Evolutionary conservation across 768 basidiomycete species (phyloP), one percentile per base, ranked within the genome.

Genomic region (Termitomyces bulborhizus): DNA sequence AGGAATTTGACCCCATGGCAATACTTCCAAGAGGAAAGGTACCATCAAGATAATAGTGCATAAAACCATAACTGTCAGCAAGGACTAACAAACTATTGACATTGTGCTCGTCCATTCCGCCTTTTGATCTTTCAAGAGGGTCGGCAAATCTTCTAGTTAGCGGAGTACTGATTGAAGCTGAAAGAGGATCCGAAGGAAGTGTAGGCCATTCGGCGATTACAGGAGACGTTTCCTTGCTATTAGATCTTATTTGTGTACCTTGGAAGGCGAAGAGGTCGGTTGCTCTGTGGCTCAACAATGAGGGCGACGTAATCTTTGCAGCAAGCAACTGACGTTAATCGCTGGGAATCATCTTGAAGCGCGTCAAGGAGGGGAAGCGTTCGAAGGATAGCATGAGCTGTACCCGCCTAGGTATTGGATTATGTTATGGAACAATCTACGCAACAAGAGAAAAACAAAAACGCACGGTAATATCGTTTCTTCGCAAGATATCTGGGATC

Each of bases 211-310:
- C 65, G 21, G 74, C 73, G 51, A 93, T 86, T 39, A 82, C 68
- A n/a, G 89, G 88, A 18, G 80, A 66, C 6, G 72, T 68, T 24
- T 74, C 67, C 61, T 76, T 77, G 42, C 70, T 68, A 27, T 66
- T 66, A 32, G 74, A 58, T 44, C 76, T 79, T 13, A 79, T 81
- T 53, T 84, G 81, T 9, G 82, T 80, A 39, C 83, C 84, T 70
- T 90, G 86, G 65, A 91, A 90, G 40, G 88, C 85, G 66, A 93
- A 93, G 40, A 92, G 70, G 70, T 91, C 86, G 53, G 84, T 84
- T 7, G 86, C 85, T 54, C 90, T 92, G 67, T 53, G 51, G 44
- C 42, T 47, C 13, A 50, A 27, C 45, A 24, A 43, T 64, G 36
- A 66, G 67, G 58, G 42, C 54, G 47, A 51, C 36, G 40, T 47